phyloP scores from a whole-genome alignment of 179 eudicot species.

The Carnegiea gigantea region DNA sequence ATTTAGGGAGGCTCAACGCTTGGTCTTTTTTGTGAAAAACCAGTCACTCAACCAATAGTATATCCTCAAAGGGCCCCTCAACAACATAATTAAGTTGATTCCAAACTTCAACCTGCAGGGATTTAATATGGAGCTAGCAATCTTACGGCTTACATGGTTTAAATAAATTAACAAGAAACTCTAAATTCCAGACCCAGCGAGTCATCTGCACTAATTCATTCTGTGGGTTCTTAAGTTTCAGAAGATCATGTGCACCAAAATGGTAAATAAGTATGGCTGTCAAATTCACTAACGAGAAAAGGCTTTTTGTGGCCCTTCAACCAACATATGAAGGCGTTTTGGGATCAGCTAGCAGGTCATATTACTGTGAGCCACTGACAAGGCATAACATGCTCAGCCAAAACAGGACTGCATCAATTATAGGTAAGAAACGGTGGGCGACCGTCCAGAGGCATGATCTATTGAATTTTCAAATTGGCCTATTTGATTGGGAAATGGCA shows the following conservation, averaged over 20 bases:
- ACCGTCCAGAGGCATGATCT: neutral
- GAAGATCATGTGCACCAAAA: slow-evolving; percentile 12
- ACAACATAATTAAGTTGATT: slow-evolving; percentile 8
- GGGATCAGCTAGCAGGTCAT: slow-evolving; percentile 19
- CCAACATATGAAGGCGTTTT: slow-evolving; percentile 1
- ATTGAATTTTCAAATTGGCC: slow-evolving; percentile 26
- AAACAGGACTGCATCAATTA: slow-evolving; percentile 19
- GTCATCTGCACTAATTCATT: slow-evolving; percentile 14
- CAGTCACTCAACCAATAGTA: neutral
- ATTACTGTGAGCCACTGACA: slow-evolving; percentile 24
- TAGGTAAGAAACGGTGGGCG: slow-evolving; percentile 22
- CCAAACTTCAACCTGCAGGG: slow-evolving; percentile 19
- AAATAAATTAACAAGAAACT: neutral
- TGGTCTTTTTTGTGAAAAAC: neutral
- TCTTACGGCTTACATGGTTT: slow-evolving; percentile 14
- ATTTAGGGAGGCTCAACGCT: neutral
- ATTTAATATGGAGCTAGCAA: slow-evolving; percentile 10
- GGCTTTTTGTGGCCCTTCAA: slow-evolving; percentile 4
- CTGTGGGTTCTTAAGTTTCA: slow-evolving; percentile 9
- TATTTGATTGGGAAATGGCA: slow-evolving; percentile 20
- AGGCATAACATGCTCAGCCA: slow-evolving; percentile 22
- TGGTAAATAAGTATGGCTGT: neutral
- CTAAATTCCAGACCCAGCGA: slow-evolving; percentile 8
- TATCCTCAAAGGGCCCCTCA: neutral
- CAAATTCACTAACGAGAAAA: neutral